Evolutionary conservation across 2,329 filamentous ascomycete genomes (phyloP).

Genomic region (Rutstroemia sydowiana): DNA sequence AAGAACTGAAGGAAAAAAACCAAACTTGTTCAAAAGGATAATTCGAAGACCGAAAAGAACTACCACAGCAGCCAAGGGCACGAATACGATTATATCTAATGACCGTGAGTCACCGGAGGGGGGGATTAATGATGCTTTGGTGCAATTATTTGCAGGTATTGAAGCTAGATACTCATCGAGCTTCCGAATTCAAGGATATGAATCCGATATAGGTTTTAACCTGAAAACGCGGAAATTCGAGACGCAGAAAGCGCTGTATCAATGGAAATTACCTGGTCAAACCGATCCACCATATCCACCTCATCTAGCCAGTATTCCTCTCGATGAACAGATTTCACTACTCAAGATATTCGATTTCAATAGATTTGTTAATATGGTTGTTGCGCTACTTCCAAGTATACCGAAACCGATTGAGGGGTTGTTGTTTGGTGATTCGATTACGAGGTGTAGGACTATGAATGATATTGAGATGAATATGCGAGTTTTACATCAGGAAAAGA

Average conservation of each 20-base stretch:
- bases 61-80: too few relatives aligned
- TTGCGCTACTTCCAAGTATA: slow-evolving; percentile 21
- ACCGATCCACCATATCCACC: slow-evolving; percentile 22
- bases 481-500: neutral
- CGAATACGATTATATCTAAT: neutral
- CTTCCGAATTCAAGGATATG: neutral
- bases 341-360: slow-evolving; percentile 25
- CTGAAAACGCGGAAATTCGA: slow-evolving; percentile 4
- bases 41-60: slow-evolving; percentile 1
- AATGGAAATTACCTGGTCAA: slow-evolving; percentile 6
- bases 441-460: slow-evolving; percentile 8
- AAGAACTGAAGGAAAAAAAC: neutral
- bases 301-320: slow-evolving; percentile 25
- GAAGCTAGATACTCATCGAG: slow-evolving; percentile 1
- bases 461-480: slow-evolving; percentile 6
- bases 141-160: neutral
- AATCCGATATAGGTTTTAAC: neutral
- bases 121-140: slow-evolving; percentile 7
- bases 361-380: slow-evolving; percentile 18
- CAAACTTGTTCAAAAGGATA: slow-evolving; percentile 1
- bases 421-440: slow-evolving; percentile 10
- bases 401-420: slow-evolving; percentile 12
- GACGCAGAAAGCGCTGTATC: slow-evolving; percentile 6
- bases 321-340: slow-evolving; percentile 18
- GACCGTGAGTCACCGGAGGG: too few relatives aligned